Base-by-base conservation (phyloP, 1,139 yeast species). In the Candida sanyaensis region DNA sequence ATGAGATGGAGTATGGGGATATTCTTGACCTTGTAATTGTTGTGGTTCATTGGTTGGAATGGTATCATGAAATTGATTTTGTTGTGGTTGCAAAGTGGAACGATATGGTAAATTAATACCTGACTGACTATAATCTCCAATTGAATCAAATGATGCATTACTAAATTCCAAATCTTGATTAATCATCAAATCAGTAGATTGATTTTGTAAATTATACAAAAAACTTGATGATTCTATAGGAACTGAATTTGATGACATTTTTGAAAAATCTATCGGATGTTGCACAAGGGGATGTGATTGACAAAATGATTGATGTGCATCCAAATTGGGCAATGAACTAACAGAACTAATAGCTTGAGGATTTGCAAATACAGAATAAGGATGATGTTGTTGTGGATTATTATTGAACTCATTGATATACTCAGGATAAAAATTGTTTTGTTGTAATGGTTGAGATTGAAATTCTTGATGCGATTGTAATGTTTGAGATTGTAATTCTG, bases 111-210 rank as follows among this genome's bases (percentile, higher is more conserved):
- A 28, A 37, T 41, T 41, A 27, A 41, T 44, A n/a, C 44, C 30
- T 8, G 44, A 37, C 38, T 46, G 48, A 30, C 45, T 46, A 27
- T 51, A 55, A 44, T 67, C 69, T 6, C 68, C 68, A 37, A 66
- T 61, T 4, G 66, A 61, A 31, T 68, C 71, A 28, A 67, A 57
- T 1, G 68, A 62, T 7, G 63, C 67, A 46, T 61, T 65, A 3
- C 60, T 62, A 40, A 65, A 51, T 27, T 67, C 70, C 43, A 63
- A 63, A 36, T 66, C 71, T 24, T 58, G 55, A 37, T 58, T 47
- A 8, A 46, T 60, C 61, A 66, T 54, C 39, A 63, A 58, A 43
- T 63, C 68, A 43, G 54, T 37, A 12, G 48, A 47, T 21, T 51
- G 54, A 23, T 52, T 48, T 23, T 41, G 51, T 40, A 11, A 53